Conservation (phyloP, 371 early-diverging fungal genomes). For the Syncephalastrum monosporum region DNA sequence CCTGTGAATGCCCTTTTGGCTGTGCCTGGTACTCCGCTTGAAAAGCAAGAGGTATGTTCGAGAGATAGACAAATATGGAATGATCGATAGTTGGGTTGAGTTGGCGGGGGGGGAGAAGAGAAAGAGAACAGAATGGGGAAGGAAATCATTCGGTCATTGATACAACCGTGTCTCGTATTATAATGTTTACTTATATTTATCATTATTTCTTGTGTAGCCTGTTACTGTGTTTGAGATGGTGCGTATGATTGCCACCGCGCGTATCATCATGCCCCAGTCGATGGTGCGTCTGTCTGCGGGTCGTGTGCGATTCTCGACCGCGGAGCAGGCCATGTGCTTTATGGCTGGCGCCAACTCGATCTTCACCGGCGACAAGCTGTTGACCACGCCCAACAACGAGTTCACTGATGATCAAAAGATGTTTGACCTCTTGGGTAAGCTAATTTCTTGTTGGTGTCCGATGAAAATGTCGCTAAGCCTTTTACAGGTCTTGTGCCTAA, state of each 20-base stretch:
- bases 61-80: neutral
- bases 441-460: conserved; percentile 3
- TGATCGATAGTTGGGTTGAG: neutral
- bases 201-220: conserved; percentile 36
- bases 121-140: no score
- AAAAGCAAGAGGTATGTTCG: conserved; percentile 62
- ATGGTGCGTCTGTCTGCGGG: conserved; percentile 90
- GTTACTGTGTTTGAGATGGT: conserved; percentile 87
- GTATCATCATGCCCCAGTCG: conserved; percentile 82
- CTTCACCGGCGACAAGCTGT: conserved; percentile 84
- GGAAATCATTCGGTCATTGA: no score
- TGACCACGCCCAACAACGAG: conserved; percentile 87
- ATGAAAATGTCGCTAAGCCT: conserved; percentile 1
- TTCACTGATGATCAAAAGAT: conserved; percentile 71
- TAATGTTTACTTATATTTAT: conserved; percentile 2
- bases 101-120: no score
- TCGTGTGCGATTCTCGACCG: conserved; percentile 72
- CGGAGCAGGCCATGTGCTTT: conserved; percentile 81
- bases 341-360: conserved; percentile 88
- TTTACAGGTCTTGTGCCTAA: conserved; percentile 65
- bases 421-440: conserved; percentile 72
- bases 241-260: conserved; percentile 85
- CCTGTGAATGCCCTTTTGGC: conserved; percentile 86
- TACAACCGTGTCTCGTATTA: no score
- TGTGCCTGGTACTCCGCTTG: conserved; percentile 81